Base-by-base conservation (phyloP, 2,329 filamentous ascomycete genomes). In the Hymenoscyphus salicellus region DNA sequence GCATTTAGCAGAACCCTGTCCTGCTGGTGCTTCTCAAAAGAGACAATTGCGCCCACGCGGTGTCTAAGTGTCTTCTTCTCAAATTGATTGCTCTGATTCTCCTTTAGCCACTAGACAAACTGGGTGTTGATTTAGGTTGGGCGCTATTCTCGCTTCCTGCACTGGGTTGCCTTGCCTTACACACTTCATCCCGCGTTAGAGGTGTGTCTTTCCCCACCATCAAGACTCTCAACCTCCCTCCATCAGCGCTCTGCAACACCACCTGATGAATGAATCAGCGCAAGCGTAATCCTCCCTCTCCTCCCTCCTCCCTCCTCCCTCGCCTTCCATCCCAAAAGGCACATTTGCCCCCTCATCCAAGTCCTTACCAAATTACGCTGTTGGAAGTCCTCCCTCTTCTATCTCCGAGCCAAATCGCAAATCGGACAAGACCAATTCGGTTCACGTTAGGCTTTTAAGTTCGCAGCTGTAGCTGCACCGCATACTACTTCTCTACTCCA, bases 191-290 rank as follows among this genome's bases (percentile, higher is more conserved):
- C 57, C 30, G 32, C 17, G 2, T 58, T 38, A n/a, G n/a, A n/a
- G n/a, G n/a, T n/a, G n/a, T n/a, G 16, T 59, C 23, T 26, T 41
- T 30, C 36, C n/a, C 58, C 20, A 38, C 36, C 36, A 38, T 17
- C 36, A 38, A 38, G 36, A 38, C 11, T 14, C 3, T 38, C 36
- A 14, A n/a, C 23, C 32, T 8, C 5, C 56, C 14, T 58, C 16
- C 32, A 33, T 23, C 56, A 26, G 8, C 56, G 20, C 32, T 58
- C 56, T 28, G 17, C 28, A 32, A n/a, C 56, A 55, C 52, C 52
- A 55, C 52, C 52, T 55, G 41, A 46, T 46, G 41, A 46, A 23
- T n/a, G 41, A 46, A 46, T 46, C 41, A 46, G 41, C 41, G 41
- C 41, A 46, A 20, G 41, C 41, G 41, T 23, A 46, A 46, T 46